Evolutionary conservation across 148 eudicot genomes (phyloP).

Genomic region (Oxyria digyna): DNA sequence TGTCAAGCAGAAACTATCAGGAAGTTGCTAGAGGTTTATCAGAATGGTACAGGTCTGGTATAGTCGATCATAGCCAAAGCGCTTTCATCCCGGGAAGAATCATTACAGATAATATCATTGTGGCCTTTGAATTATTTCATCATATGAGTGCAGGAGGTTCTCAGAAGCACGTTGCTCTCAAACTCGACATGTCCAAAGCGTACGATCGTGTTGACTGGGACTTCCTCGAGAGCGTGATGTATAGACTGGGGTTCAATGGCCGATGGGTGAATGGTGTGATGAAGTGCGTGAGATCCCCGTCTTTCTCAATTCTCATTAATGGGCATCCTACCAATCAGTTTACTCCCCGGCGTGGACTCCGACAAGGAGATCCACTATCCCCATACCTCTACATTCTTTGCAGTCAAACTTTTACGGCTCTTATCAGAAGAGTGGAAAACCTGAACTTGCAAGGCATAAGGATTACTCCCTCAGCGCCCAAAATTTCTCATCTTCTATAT

Average conservation of each 20-base stretch:
- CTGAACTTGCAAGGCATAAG: no score
- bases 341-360: neutral
- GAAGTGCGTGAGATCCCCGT: neutral
- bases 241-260: neutral
- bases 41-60: no score
- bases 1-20: no score
- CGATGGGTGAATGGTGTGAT: neutral
- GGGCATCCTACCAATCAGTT: neutral
- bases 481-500: no score
- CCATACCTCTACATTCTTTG: no score
- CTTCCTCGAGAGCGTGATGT: neutral
- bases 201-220: neutral
- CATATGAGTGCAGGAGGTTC: neutral
- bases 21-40: no score
- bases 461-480: no score
- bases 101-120: neutral
- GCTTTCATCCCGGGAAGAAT: neutral
- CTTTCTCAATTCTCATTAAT: neutral
- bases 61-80: neutral
- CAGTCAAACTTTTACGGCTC: no score
- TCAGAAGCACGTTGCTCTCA: neutral
- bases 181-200: conserved; percentile 2
- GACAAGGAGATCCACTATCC: no score
- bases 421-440: no score
- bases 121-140: neutral